Conservation (phyloP, 768 basidiomycete genomes). For the Tylopilus subfusipes region DNA sequence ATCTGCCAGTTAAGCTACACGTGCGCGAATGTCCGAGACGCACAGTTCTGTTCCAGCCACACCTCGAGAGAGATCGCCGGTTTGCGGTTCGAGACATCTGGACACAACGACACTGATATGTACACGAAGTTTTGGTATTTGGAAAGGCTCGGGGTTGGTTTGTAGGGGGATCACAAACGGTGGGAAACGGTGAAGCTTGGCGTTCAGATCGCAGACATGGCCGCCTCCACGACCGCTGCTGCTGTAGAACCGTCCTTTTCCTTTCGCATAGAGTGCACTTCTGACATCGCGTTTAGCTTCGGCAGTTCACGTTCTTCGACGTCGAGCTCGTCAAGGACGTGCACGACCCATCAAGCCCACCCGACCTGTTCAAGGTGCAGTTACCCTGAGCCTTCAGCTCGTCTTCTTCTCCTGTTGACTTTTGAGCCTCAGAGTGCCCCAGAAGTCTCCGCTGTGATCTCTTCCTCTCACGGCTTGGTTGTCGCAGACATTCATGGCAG, state of each 20-base stretch:
- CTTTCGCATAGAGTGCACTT: background rate
- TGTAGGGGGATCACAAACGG: no score
- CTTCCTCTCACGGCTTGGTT: slow-evolving; percentile 63
- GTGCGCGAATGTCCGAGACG: no score
- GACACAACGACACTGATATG: no score
- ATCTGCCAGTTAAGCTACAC: no score
- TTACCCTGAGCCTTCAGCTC: background rate
- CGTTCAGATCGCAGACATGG: slow-evolving; percentile 12
- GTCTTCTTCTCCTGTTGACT: background rate
- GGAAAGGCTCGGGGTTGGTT: no score
- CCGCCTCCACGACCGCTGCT: slow-evolving; percentile 10
- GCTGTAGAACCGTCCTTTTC: slow-evolving; percentile 15
- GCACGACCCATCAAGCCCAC: slow-evolving; percentile 69
- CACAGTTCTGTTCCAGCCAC: no score
- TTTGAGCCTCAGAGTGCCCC: slow-evolving; percentile 44
- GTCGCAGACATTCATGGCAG: slow-evolving; percentile 86
- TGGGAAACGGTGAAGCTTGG: no score
- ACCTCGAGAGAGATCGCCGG: no score
- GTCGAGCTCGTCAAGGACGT: slow-evolving; percentile 70
- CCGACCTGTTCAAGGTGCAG: slow-evolving; percentile 73
- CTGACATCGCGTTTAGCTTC: slow-evolving; percentile 53
- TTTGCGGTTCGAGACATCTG: no score
- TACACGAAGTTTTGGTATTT: no score
- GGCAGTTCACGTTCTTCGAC: slow-evolving; percentile 91
- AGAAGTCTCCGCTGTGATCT: slow-evolving; percentile 69